Evolutionary conservation across 1,284 basidiomycete species (phyloP), one percentile per base, ranked within the genome.

Genomic region (Ganoderma lingzhi): DNA sequence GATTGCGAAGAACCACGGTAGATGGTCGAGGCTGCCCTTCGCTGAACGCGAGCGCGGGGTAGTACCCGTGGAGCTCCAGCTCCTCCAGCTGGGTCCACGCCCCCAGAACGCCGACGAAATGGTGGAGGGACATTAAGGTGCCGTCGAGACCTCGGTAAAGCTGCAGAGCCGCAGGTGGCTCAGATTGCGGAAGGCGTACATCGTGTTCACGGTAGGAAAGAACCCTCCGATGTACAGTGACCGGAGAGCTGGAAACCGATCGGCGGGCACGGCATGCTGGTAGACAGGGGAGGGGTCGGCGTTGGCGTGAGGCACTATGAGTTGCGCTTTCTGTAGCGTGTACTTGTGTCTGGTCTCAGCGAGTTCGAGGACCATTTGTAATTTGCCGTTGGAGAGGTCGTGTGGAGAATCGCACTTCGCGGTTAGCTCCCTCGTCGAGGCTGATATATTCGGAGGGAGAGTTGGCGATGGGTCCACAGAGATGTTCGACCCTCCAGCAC

Each of bases 161-260:
- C 12, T 59, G 19, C 19, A 37, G 56, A 59, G 56, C 19, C 32
- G 32, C 37, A 59, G 12, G 35, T 23, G 35, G n/a, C 56, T 35
- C 56, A 59, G 35, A 19, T 39, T 19, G 56, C 37, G 56, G 56
- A 59, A 59, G 2, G 56, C n/a, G 56, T 12, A n/a, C 56, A 59
- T 59, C 10, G 56, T 39, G 32, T 14, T 2, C 32, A 30, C 15
- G n/a, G 56, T 23, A 9, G 56, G 56, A 10, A 59, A 59, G 56
- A 59, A 39, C 5, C 56, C 56, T 23, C 35, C 32, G 56, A 59
- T 23, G 37, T n/a, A 23, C 35, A 59, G 32, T 4, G 37, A 59
- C 15, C 19, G 37, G 9, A 59, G 56, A 19, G 56, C 56, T n/a
- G 35, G 35, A 17, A 59, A 37, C 17, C 56, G 56, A 10, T 59